These are phyloP conservation scores for Solanum ahanhuiri DNA, from an alignment of 257 asterid species.

Conservation along the genomic window DNA sequence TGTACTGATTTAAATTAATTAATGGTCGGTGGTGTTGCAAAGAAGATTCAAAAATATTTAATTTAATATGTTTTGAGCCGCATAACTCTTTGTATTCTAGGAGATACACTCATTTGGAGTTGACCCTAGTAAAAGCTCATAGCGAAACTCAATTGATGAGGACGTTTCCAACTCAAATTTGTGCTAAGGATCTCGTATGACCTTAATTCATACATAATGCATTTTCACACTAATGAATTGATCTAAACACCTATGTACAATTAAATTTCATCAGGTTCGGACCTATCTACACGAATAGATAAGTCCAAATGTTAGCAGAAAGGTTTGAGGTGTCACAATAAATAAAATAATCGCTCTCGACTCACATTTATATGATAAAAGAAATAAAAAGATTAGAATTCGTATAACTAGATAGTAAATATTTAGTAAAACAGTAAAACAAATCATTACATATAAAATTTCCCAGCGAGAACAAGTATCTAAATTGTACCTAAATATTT, in stretches of 20 bases:
- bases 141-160: too few species aligned
- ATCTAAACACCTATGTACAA: neutral
- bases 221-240: neutral
- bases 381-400: too few species aligned
- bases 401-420: neutral
- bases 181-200: neutral
- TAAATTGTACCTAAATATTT: neutral
- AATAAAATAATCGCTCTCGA: neutral
- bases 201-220: neutral
- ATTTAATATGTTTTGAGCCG: neutral
- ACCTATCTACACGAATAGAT: neutral
- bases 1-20: too few species aligned
- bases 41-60: too few species aligned
- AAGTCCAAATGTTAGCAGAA: neutral
- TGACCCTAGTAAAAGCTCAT: neutral
- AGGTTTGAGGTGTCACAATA: neutral
- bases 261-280: neutral
- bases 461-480: neutral
- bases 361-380: neutral
- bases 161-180: neutral
- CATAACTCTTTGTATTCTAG: neutral
- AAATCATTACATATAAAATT: neutral
- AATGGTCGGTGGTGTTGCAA: too few species aligned
- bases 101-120: too few species aligned
- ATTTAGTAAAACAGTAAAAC: too few species aligned